Base-by-base conservation (phyloP, 2,329 filamentous ascomycete species). In the Clonostachys rhizophaga region DNA sequence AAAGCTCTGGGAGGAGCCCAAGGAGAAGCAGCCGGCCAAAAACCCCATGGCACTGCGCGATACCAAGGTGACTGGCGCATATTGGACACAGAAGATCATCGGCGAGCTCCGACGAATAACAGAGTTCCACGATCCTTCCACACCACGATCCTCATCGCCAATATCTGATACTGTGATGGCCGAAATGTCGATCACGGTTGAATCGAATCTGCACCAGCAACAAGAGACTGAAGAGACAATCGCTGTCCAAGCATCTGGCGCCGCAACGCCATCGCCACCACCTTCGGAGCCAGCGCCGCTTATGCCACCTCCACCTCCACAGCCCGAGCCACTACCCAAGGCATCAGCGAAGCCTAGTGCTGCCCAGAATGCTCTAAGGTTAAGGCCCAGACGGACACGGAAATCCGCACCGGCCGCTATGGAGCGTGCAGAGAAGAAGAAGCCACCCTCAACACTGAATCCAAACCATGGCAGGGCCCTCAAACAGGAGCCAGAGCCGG, bases 1-100 rank as follows among this genome's bases (percentile, higher is more conserved):
- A 2, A 73, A 76, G 43, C 66, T 86, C 5, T 86, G 82, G 81
- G 64, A 79, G 48, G 74, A 74, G 0, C 64, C 67, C 42, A 75
- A 72, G 54, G 51, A 58, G 62, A 33, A 66, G 34, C 47, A 46
- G 6, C 37, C 50, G 7, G 58, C 56, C 50, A 51, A 43, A 43
- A 45, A 42, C n/a, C 42, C 44, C 45, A 42, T 42, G 47, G 42
- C 46, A 40, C 37, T 12, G 42, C 8, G 36, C 36, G 34, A 24
- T 20, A 16, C 37, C 24, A 18, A 43, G 44, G 41, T 14, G 10
- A 40, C 43, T 18, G 16, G 17, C 7, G 41, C 40, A 30, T 42
- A 20, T 14, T 17, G 20, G n/a, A 50, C 50, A 37, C 50, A 42
- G 20, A 49, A 46, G 10, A 34, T 36, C 2, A 24, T 17, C 14